These are phyloP conservation scores for Calocybe indica DNA, from an alignment of 768 basidiomycete species.

Conservation along the genomic window DNA sequence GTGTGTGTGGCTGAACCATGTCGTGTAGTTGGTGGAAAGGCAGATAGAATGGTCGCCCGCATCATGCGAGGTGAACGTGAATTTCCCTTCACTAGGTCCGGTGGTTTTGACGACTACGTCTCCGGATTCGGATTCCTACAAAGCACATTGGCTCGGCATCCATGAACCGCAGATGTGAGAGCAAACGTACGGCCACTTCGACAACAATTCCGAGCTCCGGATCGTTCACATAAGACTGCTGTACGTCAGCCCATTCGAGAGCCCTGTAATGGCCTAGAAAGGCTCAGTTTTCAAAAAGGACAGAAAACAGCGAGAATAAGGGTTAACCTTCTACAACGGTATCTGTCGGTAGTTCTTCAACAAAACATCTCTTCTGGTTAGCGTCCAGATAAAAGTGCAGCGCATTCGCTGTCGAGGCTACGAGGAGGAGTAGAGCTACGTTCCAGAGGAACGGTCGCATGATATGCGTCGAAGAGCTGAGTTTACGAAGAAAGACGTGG, in stretches of 20 bases:
- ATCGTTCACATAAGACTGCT: slow-evolving; percentile 64
- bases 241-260: slow-evolving; percentile 80
- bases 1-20: slow-evolving; percentile 83
- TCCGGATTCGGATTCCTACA: slow-evolving; percentile 79
- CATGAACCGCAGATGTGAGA: neutral
- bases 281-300: neutral
- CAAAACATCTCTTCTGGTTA: slow-evolving; percentile 89
- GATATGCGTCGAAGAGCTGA: slow-evolving; percentile 1
- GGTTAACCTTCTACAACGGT: slow-evolving; percentile 88
- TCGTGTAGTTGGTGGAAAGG: slow-evolving; percentile 86
- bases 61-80: slow-evolving; percentile 97
- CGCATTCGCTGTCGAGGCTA: slow-evolving; percentile 49
- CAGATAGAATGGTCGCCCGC: slow-evolving; percentile 97
- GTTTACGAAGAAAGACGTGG: neutral
- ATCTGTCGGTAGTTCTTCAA: slow-evolving; percentile 92
- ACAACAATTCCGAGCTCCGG: slow-evolving; percentile 83
- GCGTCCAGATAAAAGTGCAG: slow-evolving; percentile 97
- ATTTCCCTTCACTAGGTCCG: slow-evolving; percentile 87
- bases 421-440: slow-evolving; percentile 32
- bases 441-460: slow-evolving; percentile 21
- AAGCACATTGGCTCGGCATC: neutral
- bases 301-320: neutral
- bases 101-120: slow-evolving; percentile 83
- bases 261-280: slow-evolving; percentile 83
- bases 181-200: slow-evolving; percentile 71